Percentiles rank a stretch among this genome's conserved stretches.
phyloP scores from a whole-genome alignment of 805 yeast species.

The Pichia nanzhaoensis region DNA sequence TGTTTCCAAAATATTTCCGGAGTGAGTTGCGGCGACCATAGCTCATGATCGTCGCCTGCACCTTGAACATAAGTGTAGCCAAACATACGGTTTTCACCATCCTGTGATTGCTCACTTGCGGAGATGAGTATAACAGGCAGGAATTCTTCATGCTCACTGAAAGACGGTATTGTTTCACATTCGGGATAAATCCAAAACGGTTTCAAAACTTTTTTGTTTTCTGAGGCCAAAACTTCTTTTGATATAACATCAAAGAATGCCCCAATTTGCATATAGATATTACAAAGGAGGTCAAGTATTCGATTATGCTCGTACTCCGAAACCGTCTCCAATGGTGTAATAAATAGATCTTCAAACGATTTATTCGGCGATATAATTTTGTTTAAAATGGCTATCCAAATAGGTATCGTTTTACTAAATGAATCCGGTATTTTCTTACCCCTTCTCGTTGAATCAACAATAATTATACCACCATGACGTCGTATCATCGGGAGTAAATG shows the following conservation, averaged over 20 bases:
- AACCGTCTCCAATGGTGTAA: constrained; percentile 45
- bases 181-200: constrained; percentile 71
- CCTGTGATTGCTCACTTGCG: constrained; percentile 55
- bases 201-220: constrained; percentile 40
- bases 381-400: constrained; percentile 83
- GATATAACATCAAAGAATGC: constrained; percentile 11
- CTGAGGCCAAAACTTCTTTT: constrained; percentile 18
- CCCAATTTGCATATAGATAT: not conserved
- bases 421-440: constrained; percentile 88
- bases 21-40: constrained; percentile 60
- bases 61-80: constrained; percentile 77
- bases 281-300: constrained; percentile 44
- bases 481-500: constrained; percentile 53
- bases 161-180: constrained; percentile 9
- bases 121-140: constrained; percentile 48
- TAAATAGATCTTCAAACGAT: constrained; percentile 10
- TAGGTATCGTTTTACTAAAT: constrained; percentile 77
- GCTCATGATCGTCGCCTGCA: constrained; percentile 90
- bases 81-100: constrained; percentile 41
- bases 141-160: constrained; percentile 14
- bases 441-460: constrained; percentile 80
- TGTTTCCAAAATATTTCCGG: constrained; percentile 55
- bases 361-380: constrained; percentile 37
- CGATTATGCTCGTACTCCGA: constrained; percentile 49
- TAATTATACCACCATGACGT: constrained; percentile 40